A percentile compares a stretch with the other conserved stretches of the same genome.
phyloP scores from a whole-genome alignment of 495 filamentous ascomycete species.

The Talaromyces nanjingensis region DNA sequence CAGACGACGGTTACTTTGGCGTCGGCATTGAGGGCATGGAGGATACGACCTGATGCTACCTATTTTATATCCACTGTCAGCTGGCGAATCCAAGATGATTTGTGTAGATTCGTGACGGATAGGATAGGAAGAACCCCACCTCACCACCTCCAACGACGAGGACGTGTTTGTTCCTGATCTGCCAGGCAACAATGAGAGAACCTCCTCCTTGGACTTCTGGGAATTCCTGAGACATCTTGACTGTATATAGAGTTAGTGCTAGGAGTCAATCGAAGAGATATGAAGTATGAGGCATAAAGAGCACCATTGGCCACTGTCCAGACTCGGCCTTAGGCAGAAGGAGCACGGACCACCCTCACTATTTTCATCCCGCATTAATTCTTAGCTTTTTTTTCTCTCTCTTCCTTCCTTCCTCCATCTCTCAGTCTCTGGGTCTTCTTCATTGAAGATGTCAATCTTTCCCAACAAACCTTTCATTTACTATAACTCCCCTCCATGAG shows the following conservation, averaged over 20 bases:
- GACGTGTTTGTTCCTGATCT: constrained; percentile 74
- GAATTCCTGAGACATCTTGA: constrained; percentile 52
- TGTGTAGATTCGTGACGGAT: too few species aligned
- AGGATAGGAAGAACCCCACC: constrained; percentile 39
- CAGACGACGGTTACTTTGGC: constrained; percentile 80
- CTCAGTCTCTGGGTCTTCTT: background rate
- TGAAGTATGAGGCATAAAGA: background rate
- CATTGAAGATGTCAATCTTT: constrained; percentile 4
- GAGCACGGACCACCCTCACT: constrained; percentile 4
- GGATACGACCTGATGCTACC: constrained; percentile 92
- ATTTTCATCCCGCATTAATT: constrained; percentile 5
- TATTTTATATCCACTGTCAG: constrained; percentile 23
- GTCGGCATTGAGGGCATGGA: constrained; percentile 89
- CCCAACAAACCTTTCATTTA: background rate
- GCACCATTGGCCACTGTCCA: background rate
- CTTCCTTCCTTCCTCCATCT: background rate
- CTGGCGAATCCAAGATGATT: constrained; percentile 1
- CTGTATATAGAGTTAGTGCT: background rate
- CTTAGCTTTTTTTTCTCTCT: constrained; percentile 6
- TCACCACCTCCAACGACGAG: constrained; percentile 91
- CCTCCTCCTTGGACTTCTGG: constrained; percentile 82
- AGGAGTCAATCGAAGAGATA: background rate
- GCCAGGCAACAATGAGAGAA: constrained; percentile 91
- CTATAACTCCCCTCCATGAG: constrained; percentile 3
- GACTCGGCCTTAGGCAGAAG: background rate